Percentiles rank a stretch among this genome's conserved stretches.
phyloP scores from a whole-genome alignment of 257 asterid genomes.

The Paulownia fortunei region DNA sequence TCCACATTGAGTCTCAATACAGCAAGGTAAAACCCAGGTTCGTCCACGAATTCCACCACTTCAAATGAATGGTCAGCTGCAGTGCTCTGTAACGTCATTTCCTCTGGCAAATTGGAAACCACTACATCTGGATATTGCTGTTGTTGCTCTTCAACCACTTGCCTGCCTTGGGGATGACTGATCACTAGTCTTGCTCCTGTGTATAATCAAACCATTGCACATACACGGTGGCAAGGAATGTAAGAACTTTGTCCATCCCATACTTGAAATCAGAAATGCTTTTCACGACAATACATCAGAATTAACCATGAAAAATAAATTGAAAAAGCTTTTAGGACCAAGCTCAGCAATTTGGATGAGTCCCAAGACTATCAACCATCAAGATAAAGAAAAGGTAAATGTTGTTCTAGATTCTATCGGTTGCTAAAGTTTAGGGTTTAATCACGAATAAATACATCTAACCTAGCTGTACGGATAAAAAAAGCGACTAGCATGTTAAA shows the following conservation, averaged over 20 bases:
- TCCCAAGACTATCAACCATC: too few relatives aligned
- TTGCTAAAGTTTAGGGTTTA: too few relatives aligned
- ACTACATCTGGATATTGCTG: constrained; percentile 64
- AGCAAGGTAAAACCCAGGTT: constrained; percentile 66
- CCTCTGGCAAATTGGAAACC: constrained; percentile 68
- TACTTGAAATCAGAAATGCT: too few relatives aligned
- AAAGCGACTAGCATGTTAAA: too few relatives aligned
- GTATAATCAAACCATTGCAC: background rate
- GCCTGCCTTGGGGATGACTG: constrained; percentile 81
- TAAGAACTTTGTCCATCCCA: too few relatives aligned
- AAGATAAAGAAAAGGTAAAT: too few relatives aligned
- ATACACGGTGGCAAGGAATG: too few relatives aligned
- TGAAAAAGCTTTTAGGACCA: too few relatives aligned
- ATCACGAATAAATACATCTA: too few relatives aligned
- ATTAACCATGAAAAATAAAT: too few relatives aligned
- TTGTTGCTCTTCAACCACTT: constrained; percentile 59
- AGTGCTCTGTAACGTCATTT: constrained; percentile 38
- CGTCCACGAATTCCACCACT: constrained; percentile 62
- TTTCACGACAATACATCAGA: background rate
- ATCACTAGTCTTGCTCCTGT: constrained; percentile 87
- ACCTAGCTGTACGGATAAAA: too few relatives aligned
- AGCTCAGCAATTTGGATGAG: background rate
- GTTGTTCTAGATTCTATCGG: too few relatives aligned
- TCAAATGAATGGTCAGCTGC: constrained; percentile 60
- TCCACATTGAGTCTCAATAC: constrained; percentile 39